Conservation (phyloP, 768 basidiomycete species). For the Xerocomellus chrysenteron region DNA sequence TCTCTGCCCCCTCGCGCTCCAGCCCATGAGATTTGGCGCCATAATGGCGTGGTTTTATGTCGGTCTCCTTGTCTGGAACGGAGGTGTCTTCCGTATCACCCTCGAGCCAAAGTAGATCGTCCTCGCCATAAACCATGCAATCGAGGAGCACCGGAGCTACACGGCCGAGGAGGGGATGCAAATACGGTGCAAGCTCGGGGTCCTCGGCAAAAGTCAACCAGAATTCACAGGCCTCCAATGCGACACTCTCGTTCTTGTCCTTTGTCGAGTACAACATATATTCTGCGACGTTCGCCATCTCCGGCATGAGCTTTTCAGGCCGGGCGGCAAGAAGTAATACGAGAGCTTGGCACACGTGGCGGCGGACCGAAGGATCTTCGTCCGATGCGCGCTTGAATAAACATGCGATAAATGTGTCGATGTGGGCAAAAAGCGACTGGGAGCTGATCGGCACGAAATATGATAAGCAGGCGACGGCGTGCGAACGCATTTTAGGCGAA, state of each 20-base stretch:
- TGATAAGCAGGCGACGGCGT: slow-evolving; percentile 91
- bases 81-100: slow-evolving; percentile 85
- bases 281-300: slow-evolving; percentile 92
- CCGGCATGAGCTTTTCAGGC: slow-evolving; percentile 95
- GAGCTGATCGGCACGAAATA: slow-evolving; percentile 88
- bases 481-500: slow-evolving; percentile 85
- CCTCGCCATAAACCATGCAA: slow-evolving; percentile 97
- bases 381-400: slow-evolving; percentile 96
- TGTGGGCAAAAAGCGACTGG: slow-evolving; percentile 85
- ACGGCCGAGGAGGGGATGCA: slow-evolving; percentile 85
- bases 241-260: slow-evolving; percentile 95
- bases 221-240: slow-evolving; percentile 98
- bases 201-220: slow-evolving; percentile 99
- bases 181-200: slow-evolving; percentile 76
- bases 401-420: slow-evolving; percentile 90
- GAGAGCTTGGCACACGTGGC: slow-evolving; percentile 93
- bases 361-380: slow-evolving; percentile 89
- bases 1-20: slow-evolving; percentile 60
- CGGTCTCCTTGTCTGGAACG: slow-evolving; percentile 90
- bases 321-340: slow-evolving; percentile 90
- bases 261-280: slow-evolving; percentile 99
- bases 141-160: slow-evolving; percentile 94
- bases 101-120: slow-evolving; percentile 93
- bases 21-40: slow-evolving; percentile 81
- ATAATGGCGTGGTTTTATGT: slow-evolving; percentile 96